Evolutionary conservation across 768 basidiomycete genomes (phyloP).

Genomic region (Multifurca ochricompacta): DNA sequence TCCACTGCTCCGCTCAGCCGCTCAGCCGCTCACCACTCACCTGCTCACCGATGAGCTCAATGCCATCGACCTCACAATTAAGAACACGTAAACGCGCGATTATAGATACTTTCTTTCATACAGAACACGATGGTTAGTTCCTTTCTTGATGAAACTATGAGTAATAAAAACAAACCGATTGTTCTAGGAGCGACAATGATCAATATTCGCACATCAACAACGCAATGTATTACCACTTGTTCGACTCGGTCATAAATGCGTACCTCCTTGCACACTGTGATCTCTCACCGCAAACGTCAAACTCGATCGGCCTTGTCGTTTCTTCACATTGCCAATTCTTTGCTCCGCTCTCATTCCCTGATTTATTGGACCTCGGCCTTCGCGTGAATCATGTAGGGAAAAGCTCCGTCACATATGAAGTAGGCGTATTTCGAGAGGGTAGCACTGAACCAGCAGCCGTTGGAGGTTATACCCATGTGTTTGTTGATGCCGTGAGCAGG

Average conservation of each 20-base stretch:
- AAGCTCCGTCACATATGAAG: constrained; percentile 73
- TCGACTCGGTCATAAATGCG: constrained; percentile 76
- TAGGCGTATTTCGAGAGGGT: constrained; percentile 59
- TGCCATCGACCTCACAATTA: background rate
- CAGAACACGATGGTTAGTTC: constrained; percentile 59
- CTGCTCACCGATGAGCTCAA: constrained; percentile 9
- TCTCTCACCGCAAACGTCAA: constrained; percentile 41
- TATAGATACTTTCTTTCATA: constrained; percentile 56
- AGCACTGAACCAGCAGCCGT: constrained; percentile 32
- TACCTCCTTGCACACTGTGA: constrained; percentile 65
- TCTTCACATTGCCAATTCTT: constrained; percentile 77
- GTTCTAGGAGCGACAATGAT: constrained; percentile 77
- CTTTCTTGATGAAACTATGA: background rate
- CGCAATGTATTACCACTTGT: constrained; percentile 70
- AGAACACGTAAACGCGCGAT: constrained; percentile 33
- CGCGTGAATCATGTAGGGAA: constrained; percentile 59
- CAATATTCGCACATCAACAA: constrained; percentile 82
- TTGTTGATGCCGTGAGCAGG: constrained; percentile 54
- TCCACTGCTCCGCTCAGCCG: too few species aligned
- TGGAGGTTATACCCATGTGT: constrained; percentile 75
- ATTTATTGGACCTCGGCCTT: constrained; percentile 61
- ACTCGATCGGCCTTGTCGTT: constrained; percentile 67
- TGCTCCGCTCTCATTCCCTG: constrained; percentile 64
- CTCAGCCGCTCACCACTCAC: too few species aligned
- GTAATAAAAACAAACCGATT: background rate